These are phyloP conservation scores for Cynara cardunculus DNA, from an alignment of 129 eudicot genomes.

Conservation along the genomic window DNA sequence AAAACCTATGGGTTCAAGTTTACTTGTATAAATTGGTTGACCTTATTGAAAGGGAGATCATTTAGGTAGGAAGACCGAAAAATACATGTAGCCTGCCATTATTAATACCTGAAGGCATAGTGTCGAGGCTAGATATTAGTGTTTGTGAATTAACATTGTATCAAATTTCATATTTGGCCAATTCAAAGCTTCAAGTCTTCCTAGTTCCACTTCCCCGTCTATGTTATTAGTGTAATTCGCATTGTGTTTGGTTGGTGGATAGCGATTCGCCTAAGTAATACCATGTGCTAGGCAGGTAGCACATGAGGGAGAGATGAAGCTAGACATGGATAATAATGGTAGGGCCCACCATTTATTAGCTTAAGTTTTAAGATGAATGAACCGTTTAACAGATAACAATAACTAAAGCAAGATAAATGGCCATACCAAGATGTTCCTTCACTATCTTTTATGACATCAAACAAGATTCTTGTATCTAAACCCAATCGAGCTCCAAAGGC, in stretches of 20 bases:
- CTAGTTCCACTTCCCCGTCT: background rate
- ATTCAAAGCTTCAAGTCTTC: background rate
- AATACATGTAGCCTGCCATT: too few relatives aligned
- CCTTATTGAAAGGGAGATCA: too few relatives aligned
- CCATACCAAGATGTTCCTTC: conserved; percentile 91
- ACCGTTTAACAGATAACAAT: background rate
- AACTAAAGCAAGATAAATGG: conserved; percentile 5
- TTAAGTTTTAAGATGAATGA: background rate
- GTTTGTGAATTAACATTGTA: too few relatives aligned
- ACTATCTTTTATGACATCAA: conserved; percentile 64
- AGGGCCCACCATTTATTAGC: background rate
- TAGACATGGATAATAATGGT: conserved; percentile 5
- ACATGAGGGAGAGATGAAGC: background rate
- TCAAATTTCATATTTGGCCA: too few relatives aligned
- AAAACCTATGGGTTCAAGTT: too few relatives aligned
- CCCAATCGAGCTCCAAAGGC: conserved; percentile 98
- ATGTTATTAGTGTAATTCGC: background rate
- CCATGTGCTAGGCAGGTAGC: too few relatives aligned
- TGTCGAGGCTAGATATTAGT: too few relatives aligned
- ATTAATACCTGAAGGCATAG: too few relatives aligned
- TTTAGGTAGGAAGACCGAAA: too few relatives aligned
- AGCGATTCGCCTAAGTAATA: too few relatives aligned
- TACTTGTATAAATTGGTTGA: too few relatives aligned
- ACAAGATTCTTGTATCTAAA: conserved; percentile 69
- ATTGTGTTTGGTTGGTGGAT: background rate